Conservation (phyloP, 129 eudicot species). For the Flaveria ramosissima region DNA sequence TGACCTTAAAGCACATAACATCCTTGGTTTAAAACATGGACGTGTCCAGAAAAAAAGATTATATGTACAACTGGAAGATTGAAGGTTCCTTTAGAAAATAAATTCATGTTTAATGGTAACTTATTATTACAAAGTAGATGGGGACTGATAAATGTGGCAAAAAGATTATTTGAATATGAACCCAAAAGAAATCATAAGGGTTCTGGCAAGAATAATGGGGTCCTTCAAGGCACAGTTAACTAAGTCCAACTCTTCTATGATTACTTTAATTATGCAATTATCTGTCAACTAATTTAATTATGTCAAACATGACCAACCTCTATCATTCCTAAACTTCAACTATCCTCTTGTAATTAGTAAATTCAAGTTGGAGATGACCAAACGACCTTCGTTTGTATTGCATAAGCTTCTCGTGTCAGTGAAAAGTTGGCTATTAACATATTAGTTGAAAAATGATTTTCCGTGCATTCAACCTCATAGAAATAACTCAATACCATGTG, state of each 20-base stretch:
- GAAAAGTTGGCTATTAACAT: background rate
- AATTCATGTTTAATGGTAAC: background rate
- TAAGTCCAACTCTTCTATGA: background rate
- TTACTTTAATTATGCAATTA: background rate
- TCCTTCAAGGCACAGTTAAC: background rate
- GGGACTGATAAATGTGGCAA: background rate
- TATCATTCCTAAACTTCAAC: slow-evolving; percentile 1
- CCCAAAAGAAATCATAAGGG: background rate
- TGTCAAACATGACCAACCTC: background rate
- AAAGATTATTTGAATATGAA: background rate
- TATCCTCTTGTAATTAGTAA: background rate
- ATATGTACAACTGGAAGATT: background rate
- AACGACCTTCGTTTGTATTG: background rate
- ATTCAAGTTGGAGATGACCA: slow-evolving; percentile 4
- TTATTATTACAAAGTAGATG: background rate
- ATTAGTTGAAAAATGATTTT: background rate
- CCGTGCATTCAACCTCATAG: background rate
- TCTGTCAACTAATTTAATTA: background rate
- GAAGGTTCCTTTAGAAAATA: background rate
- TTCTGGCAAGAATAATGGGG: background rate
- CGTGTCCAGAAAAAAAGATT: background rate
- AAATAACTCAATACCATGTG: background rate
- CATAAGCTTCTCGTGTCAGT: background rate
- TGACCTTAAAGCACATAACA: slow-evolving; percentile 2
- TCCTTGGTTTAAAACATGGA: background rate